Evolutionary conservation across 345 rosid genomes (phyloP).

Genomic region (Salix exigua): DNA sequence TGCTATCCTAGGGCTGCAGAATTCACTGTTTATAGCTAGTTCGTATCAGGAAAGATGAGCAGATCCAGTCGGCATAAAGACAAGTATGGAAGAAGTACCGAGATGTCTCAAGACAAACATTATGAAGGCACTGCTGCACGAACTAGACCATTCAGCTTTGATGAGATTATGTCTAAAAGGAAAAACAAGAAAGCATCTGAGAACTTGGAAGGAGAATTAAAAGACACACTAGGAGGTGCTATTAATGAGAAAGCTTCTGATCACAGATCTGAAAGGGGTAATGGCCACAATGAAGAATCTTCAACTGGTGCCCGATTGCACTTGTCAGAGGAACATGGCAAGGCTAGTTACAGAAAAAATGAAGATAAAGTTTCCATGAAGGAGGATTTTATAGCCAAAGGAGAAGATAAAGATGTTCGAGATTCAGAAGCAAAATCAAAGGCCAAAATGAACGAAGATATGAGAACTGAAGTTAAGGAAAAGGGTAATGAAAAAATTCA

Average conservation of each 20-base stretch:
- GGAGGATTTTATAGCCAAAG: constrained; percentile 11
- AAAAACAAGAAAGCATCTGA: constrained; percentile 46
- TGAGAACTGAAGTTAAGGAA: constrained; percentile 25
- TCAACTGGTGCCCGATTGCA: constrained; percentile 24
- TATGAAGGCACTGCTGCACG: constrained; percentile 77
- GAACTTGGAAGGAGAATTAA: constrained; percentile 27
- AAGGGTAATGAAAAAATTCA: constrained; percentile 30
- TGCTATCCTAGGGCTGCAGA: not conserved
- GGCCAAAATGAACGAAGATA: constrained; percentile 36
- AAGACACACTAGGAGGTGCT: constrained; percentile 17
- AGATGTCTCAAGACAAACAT: constrained; percentile 10
- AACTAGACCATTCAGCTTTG: constrained; percentile 74
- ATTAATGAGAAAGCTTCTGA: constrained; percentile 34
- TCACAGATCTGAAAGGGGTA: constrained; percentile 26
- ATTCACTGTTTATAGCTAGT: not conserved
- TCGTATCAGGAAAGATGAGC: constrained; percentile 44
- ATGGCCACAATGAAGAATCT: constrained; percentile 20
- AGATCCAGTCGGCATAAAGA: constrained; percentile 41
- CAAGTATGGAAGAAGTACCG: constrained; percentile 33
- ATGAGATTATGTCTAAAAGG: constrained; percentile 74
- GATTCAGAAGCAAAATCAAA: constrained; percentile 40
- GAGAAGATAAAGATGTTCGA: constrained; percentile 20
- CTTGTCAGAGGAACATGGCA: constrained; percentile 29
- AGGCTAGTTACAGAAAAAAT: constrained; percentile 31
- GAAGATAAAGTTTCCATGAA: constrained; percentile 17